These are phyloP conservation scores for Cryptosporidium parvum DNA, from an alignment of 169 alveolate genomes.

Conservation along the genomic window DNA sequence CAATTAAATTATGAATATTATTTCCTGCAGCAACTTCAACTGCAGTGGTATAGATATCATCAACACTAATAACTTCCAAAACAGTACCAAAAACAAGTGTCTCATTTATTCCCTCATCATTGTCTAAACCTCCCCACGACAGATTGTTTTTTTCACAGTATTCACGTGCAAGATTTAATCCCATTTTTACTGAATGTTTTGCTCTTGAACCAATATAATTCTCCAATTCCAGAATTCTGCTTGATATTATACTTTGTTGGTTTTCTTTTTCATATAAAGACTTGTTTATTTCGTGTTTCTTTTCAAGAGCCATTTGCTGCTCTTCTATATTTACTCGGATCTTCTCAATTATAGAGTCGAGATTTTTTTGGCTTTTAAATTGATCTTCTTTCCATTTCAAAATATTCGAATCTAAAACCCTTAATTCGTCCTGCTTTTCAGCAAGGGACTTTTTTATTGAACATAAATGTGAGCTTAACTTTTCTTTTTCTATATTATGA, in stretches of 20 bases:
- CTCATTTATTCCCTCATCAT: background rate
- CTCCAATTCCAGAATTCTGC: slow-evolving; percentile 18
- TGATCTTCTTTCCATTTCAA: slow-evolving; percentile 19
- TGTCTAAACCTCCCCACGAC: slow-evolving; percentile 7
- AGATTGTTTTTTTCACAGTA: slow-evolving; percentile 9
- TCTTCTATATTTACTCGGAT: slow-evolving; percentile 1
- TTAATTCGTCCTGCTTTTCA: slow-evolving; percentile 12
- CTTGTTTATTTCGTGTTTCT: slow-evolving; percentile 54
- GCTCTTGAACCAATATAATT: background rate
- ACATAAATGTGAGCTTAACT: slow-evolving; percentile 16
- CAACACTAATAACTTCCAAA: slow-evolving; percentile 47
- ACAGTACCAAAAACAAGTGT: slow-evolving; percentile 36
- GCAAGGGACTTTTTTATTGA: slow-evolving; percentile 25
- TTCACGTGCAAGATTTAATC: slow-evolving; percentile 33
- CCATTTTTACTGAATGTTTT: slow-evolving; percentile 38
- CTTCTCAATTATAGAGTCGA: slow-evolving; percentile 6
- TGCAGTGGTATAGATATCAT: slow-evolving; percentile 46
- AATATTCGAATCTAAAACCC: background rate
- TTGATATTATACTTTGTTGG: background rate
- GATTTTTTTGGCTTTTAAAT: background rate
- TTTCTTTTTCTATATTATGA: slow-evolving; percentile 12
- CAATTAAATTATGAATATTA: slow-evolving; percentile 52
- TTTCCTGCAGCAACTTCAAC: slow-evolving; percentile 72
- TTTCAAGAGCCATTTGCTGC: slow-evolving; percentile 15
- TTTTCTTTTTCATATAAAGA: slow-evolving; percentile 15